Evolutionary conservation across 148 eudicot species (phyloP), one percentile per base, ranked within the genome.

Genomic region (Gaultheria prostrata): DNA sequence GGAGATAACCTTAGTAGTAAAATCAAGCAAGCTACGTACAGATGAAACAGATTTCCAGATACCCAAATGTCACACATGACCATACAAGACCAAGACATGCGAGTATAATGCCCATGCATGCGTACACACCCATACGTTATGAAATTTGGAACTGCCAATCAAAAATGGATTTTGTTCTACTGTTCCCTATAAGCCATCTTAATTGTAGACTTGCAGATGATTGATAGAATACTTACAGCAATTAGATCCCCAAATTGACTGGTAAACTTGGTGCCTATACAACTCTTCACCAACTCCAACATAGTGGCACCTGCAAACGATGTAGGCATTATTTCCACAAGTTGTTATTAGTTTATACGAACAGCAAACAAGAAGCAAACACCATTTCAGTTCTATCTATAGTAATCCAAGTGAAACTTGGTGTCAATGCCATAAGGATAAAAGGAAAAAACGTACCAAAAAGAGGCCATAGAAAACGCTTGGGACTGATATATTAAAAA

Each of bases 231-330:
- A 89, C 97, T 93, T 86, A 96, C 98, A 67, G 98, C 95, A 85
- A 96, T 92, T 56, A 96, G 87, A 90, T 94, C 94, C 57, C 98
- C 98, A 87, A 96, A 96, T 85, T 92, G 98, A 86, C 97, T 92
- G 59, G 98, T 96, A 84, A 96, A 96, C 86, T 96, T 96, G 70
- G 98, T 96, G 79, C 97, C 97, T 35, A 96, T 96, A 78, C 94
- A 96, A 77, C 98, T 96, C 91, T 94, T 94, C 63, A 96, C 95
- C 67, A 94, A 73, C 57, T 94, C 93, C 89, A 96, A 78, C 95
- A 96, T 91, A 30, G 87, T 81, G 33, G 85, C 88, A 83, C 98
- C 98, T 96, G 93, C 85, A 82, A 82, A 73, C 33, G 74, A 84
- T 67, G 56, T 9, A 21, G 17, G 15, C 15, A 51, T 84, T 46